Evolutionary conservation across 2,329 filamentous ascomycete species (phyloP).

Genomic region (Reticulascus tulasneorum): DNA sequence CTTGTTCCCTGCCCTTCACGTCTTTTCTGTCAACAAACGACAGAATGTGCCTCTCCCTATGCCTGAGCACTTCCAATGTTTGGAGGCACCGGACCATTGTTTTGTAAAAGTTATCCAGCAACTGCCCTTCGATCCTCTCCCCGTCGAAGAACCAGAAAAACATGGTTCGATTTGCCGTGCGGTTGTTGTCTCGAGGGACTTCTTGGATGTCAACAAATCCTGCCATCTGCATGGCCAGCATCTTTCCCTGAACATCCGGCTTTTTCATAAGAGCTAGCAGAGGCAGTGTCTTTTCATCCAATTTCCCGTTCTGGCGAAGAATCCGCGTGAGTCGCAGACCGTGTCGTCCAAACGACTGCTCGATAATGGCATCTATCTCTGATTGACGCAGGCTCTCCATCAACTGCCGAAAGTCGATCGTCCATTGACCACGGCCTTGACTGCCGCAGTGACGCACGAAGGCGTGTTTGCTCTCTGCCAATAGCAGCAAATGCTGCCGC

Average conservation of each 20-base stretch:
- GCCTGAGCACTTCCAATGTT: conserved; percentile 71
- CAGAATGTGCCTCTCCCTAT: conserved; percentile 67
- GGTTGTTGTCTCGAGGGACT: conserved; percentile 81
- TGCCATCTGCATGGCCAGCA: conserved; percentile 79
- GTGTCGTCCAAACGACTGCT: conserved; percentile 69
- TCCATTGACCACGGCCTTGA: conserved; percentile 69
- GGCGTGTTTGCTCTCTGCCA: conserved; percentile 63
- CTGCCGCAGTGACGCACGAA: conserved; percentile 67
- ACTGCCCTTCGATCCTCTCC: conserved; percentile 63
- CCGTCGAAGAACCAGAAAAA: conserved; percentile 91
- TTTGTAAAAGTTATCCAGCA: conserved; percentile 83
- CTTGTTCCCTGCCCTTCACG: conserved; percentile 78
- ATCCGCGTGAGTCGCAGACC: conserved; percentile 83
- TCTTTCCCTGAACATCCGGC: conserved; percentile 76
- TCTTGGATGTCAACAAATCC: conserved; percentile 92
- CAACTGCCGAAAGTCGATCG: conserved; percentile 74
- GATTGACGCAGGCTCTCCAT: conserved; percentile 66
- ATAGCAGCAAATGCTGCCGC: conserved; percentile 68
- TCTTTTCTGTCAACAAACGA: conserved; percentile 81
- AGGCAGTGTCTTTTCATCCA: conserved; percentile 90
- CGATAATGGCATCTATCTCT: conserved; percentile 79
- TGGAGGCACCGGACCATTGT: conserved; percentile 82
- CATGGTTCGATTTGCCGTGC: conserved; percentile 76
- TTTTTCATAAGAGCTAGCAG: conserved; percentile 79
- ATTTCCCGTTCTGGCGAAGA: conserved; percentile 78